Evolutionary conservation across 805 yeast genomes (phyloP).

Genomic region (Starmerella vaccinii): DNA sequence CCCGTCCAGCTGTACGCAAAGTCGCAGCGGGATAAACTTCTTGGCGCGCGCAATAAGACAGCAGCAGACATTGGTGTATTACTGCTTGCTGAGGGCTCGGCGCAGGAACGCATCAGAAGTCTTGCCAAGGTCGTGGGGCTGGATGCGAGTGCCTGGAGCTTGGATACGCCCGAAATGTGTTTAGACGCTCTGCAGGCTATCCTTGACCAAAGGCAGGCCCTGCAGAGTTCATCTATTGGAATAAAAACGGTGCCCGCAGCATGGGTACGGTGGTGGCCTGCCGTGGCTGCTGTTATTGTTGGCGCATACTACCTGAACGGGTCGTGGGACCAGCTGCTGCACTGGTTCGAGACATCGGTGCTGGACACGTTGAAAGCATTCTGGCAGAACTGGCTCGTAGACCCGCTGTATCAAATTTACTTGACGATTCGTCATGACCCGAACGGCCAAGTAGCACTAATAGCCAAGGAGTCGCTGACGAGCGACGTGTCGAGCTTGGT

Average conservation of each 20-base stretch:
- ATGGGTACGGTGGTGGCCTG: constrained; percentile 58
- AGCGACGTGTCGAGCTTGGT: constrained; percentile 74
- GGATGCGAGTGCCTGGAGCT: neutral
- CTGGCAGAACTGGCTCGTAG: constrained; percentile 70
- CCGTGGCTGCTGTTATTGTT: constrained; percentile 34
- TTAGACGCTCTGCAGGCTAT: constrained; percentile 17
- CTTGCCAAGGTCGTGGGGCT: constrained; percentile 10
- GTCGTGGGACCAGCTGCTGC: constrained; percentile 43
- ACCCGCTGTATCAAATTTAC: constrained; percentile 62
- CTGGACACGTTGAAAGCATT: constrained; percentile 59
- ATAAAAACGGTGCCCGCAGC: constrained; percentile 14
- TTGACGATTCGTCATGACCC: constrained; percentile 80
- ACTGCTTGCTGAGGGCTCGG: neutral
- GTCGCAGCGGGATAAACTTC: constrained; percentile 1
- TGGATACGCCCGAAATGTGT: constrained; percentile 13
- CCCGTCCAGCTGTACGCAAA: neutral
- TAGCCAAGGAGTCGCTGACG: constrained; percentile 65
- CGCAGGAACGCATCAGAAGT: neutral
- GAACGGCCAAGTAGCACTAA: constrained; percentile 57
- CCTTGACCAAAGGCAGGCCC: constrained; percentile 5
- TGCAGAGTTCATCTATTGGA: neutral
- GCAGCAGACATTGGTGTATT: constrained; percentile 18
- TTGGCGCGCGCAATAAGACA: constrained; percentile 5
- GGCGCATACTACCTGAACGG: constrained; percentile 33
- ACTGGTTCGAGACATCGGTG: constrained; percentile 50